phyloP scores from a whole-genome alignment of 179 eudicot genomes.

The Nepenthes alata region DNA sequence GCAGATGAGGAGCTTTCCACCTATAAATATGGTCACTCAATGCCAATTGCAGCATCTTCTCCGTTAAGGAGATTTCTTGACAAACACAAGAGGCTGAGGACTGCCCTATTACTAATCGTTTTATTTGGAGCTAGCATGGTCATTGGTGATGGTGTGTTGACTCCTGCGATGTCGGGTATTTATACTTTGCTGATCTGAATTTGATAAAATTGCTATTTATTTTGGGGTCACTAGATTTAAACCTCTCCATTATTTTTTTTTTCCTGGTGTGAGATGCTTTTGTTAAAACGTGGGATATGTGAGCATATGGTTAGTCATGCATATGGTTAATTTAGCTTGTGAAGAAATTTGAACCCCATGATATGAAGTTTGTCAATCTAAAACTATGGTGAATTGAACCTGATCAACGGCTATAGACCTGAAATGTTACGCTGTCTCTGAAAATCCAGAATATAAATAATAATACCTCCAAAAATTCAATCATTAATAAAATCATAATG shows the following conservation, averaged over 20 bases:
- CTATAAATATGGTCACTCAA: constrained; percentile 5
- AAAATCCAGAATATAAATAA: no score
- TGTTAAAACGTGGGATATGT: no score
- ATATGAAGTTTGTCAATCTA: no score
- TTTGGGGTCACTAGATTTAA: no score
- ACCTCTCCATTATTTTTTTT: background rate
- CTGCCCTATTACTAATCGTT: constrained; percentile 21
- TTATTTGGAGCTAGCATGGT: constrained; percentile 47
- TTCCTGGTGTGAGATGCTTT: background rate
- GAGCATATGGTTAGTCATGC: no score
- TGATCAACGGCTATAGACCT: no score
- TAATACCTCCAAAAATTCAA: no score
- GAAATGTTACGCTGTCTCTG: no score
- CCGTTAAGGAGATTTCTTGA: constrained; percentile 13
- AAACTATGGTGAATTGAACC: no score
- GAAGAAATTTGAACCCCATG: no score
- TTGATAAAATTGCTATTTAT: background rate
- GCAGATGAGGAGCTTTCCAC: constrained; percentile 9
- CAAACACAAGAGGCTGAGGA: constrained; percentile 11
- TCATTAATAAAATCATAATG: no score
- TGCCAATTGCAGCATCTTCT: background rate
- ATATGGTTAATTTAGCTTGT: no score
- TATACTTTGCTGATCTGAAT: background rate
- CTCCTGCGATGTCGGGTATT: constrained; percentile 50
- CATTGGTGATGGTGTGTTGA: constrained; percentile 44